These are phyloP conservation scores for Acanthamoeba sp. DNA, from an alignment of 208 protist genomes.

Conservation along the genomic window DNA sequence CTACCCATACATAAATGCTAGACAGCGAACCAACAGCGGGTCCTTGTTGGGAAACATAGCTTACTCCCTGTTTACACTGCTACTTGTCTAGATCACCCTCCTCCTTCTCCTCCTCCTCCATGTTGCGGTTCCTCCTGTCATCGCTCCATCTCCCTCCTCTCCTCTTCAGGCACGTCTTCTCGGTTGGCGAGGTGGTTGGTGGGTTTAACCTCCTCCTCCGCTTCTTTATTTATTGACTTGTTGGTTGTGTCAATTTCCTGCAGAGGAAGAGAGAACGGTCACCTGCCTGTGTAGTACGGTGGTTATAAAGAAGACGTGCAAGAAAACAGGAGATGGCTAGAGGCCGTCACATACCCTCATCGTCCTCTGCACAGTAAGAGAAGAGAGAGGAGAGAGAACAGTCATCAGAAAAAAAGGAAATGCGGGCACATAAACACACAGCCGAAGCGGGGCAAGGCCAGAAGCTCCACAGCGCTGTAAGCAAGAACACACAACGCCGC, in stretches of 20 bases:
- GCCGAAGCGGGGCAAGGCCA: no score
- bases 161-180: no score
- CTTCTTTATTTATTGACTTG: conserved; percentile 35
- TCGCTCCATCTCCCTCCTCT: neutral
- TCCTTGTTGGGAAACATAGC: no score
- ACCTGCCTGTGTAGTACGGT: conserved; percentile 58
- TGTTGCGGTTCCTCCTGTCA: neutral
- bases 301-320: conserved; percentile 46
- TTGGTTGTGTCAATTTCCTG: conserved; percentile 36
- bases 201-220: conserved; percentile 42
- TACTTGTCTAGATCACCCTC: neutral
- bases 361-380: conserved; percentile 25
- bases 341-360: conserved; percentile 51
- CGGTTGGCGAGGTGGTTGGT: neutral
- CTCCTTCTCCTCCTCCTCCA: neutral
- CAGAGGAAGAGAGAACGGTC: conserved; percentile 68
- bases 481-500: neutral
- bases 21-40: no score
- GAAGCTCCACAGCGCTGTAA: neutral
- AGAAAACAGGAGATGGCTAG: neutral
- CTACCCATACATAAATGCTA: no score
- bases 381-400: neutral
- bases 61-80: no score
- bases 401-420: neutral
- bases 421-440: no score